phyloP scores from a whole-genome alignment of 495 filamentous ascomycete species.

The Tetracladium setigerum region DNA sequence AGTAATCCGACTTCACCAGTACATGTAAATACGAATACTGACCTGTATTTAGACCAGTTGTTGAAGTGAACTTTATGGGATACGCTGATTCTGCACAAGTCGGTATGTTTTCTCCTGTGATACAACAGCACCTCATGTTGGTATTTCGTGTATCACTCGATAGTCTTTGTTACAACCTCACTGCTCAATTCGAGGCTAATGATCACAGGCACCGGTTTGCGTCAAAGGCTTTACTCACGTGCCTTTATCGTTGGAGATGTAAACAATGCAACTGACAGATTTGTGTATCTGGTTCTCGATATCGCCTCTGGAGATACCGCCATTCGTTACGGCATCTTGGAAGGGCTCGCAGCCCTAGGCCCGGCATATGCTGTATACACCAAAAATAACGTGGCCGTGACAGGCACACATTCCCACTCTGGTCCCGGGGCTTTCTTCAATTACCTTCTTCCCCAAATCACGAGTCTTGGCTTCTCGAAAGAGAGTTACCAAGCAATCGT shows the following conservation, averaged over 20 bases:
- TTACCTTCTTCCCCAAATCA: slow-evolving; percentile 90
- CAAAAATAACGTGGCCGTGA: slow-evolving; percentile 76
- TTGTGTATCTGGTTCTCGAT: slow-evolving; percentile 84
- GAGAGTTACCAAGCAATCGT: slow-evolving; percentile 90
- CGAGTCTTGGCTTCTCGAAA: slow-evolving; percentile 74
- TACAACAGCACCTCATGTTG: too few relatives aligned
- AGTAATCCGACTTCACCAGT: neutral
- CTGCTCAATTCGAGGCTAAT: slow-evolving; percentile 17
- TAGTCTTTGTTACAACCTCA: neutral
- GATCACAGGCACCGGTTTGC: slow-evolving; percentile 73
- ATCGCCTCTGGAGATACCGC: slow-evolving; percentile 82
- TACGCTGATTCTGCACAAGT: slow-evolving; percentile 25
- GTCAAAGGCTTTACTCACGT: slow-evolving; percentile 79
- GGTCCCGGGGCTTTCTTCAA: slow-evolving; percentile 94
- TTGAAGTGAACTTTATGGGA: slow-evolving; percentile 39
- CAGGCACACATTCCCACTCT: slow-evolving; percentile 88
- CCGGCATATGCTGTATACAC: slow-evolving; percentile 51
- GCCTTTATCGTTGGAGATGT: slow-evolving; percentile 83
- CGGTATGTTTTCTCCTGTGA: too few relatives aligned
- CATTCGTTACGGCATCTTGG: slow-evolving; percentile 73
- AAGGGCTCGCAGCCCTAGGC: slow-evolving; percentile 57
- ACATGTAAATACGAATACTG: neutral
- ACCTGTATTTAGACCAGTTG: slow-evolving; percentile 36
- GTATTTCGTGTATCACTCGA: neutral
- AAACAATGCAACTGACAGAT: slow-evolving; percentile 59